Percentiles rank a stretch among this genome's conserved stretches.
These are phyloP conservation scores for Teratosphaeriaceae sp. DNA, from an alignment of 2,329 filamentous ascomycete species.

Conservation along the genomic window DNA sequence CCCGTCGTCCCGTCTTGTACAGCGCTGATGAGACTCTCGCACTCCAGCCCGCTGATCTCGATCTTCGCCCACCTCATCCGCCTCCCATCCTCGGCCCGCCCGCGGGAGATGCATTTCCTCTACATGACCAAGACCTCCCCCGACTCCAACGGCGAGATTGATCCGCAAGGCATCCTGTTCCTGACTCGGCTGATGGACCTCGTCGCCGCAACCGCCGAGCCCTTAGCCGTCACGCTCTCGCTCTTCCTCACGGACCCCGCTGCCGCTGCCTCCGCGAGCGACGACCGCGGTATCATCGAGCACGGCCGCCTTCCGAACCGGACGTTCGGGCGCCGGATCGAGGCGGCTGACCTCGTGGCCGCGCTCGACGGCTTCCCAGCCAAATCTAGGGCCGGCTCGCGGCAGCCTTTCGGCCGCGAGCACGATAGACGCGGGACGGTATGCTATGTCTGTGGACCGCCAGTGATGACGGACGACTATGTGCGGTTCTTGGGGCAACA, in stretches of 20 bases:
- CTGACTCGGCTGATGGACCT: conserved; percentile 37
- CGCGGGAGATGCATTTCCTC: conserved; percentile 50
- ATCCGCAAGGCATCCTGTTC: conserved; percentile 39
- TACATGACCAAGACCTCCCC: conserved; percentile 51
- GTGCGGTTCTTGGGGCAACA: conserved; percentile 35
- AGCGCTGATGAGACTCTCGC: neutral
- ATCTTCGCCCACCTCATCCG: conserved; percentile 56
- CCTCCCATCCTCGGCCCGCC: conserved; percentile 13
- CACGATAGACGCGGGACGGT: conserved; percentile 33
- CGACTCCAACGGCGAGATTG: conserved; percentile 14
- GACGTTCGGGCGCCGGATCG: conserved; percentile 25
- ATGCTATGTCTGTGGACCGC: conserved; percentile 44
- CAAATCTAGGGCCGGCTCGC: too few species aligned
- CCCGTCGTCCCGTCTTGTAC: neutral
- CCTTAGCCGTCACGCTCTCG: conserved; percentile 19
- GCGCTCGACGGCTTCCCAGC: conserved; percentile 30
- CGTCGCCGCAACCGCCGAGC: conserved; percentile 13
- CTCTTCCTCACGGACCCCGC: conserved; percentile 25
- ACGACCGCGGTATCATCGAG: conserved; percentile 20
- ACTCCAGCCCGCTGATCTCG: conserved; percentile 59
- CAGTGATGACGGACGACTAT: conserved; percentile 42
- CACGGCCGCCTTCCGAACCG: conserved; percentile 24
- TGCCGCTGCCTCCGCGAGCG: conserved; percentile 5
- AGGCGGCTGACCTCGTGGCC: conserved; percentile 30
- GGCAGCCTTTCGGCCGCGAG: conserved; percentile 20